Base-by-base conservation (phyloP, 129 eudicot species). In the Solidago caesia region DNA sequence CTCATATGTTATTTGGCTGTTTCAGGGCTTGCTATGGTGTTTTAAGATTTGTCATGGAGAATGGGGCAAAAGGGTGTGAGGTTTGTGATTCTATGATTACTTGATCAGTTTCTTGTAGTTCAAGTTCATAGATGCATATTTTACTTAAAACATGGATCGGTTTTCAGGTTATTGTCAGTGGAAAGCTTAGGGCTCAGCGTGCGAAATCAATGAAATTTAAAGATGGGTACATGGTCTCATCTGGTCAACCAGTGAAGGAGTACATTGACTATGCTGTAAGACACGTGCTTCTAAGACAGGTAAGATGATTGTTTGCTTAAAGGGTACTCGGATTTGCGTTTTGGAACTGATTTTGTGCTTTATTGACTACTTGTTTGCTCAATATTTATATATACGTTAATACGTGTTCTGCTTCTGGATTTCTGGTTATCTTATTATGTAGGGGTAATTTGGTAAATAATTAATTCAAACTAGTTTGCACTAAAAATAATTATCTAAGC, bases 51-150 rank as follows among this genome's bases (percentile, higher is more conserved):
- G 84, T 87, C 14, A 87, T 84, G 92, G 92, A 84, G 68, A 84
- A 76, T 56, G 92, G 92, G 10, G 92, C 89, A 5, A 87, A 87
- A 78, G 92, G 92, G 7, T 87, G 92, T 73, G 92, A 87, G 92
- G 92, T 84, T 41, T 73, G 74, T 69, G 4, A 44, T 56, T 21
- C 2, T 12, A 29, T 47, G n/a, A 4, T 44, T 10, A 0, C 12
- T 78, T 7, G n/a, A 4, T 44, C n/a, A 0, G 16, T 78, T 7
- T 3, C 25, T 5, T 72, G 15, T 4, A 5, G 41, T 56, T 56
- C 15, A 4, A 6, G 15, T 56, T 56, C 14, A 15, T 9, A 2
- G 29, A 16, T 56, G 2, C 8, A 14, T 53, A 53, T 56, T 53
- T 53, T 13, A 14, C 25, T 53, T 7, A 53, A 14, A 6, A 5